Conservation (phyloP, 106 monocot genomes). For the Hemerocallis citrina region DNA sequence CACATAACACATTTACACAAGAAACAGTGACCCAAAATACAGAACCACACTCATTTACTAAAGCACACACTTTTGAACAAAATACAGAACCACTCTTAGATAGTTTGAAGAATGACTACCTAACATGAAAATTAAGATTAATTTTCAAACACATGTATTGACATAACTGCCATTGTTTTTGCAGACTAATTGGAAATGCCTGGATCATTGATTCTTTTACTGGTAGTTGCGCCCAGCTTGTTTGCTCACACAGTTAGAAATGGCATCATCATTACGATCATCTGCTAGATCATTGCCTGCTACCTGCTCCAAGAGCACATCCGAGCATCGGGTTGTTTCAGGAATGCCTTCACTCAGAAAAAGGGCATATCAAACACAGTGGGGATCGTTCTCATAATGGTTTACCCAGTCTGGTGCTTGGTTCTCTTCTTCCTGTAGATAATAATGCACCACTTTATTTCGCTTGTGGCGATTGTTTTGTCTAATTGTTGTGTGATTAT, state of each 20-base stretch:
- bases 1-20: too few species aligned
- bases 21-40: too few species aligned
- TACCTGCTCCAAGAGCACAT: conserved; percentile 93
- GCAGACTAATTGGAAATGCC: conserved; percentile 77
- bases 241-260: conserved; percentile 48
- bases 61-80: too few species aligned
- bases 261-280: conserved; percentile 17
- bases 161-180: background rate
- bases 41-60: too few species aligned
- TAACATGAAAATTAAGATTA: too few species aligned
- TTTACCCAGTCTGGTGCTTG: conserved; percentile 70
- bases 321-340: conserved; percentile 73
- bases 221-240: conserved; percentile 55
- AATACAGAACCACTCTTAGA: too few species aligned
- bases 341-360: conserved; percentile 65
- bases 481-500: too few species aligned
- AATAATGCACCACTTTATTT: too few species aligned
- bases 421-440: conserved; percentile 12
- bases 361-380: conserved; percentile 68
- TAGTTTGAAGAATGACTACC: too few species aligned
- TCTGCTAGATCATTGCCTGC: conserved; percentile 54
- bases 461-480: too few species aligned
- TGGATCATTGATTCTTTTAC: conserved; percentile 51
- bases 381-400: conserved; percentile 65
- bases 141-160: too few species aligned